Conservation (phyloP, 495 filamentous ascomycete genomes). For the Hapsidospora chrysogenum region DNA sequence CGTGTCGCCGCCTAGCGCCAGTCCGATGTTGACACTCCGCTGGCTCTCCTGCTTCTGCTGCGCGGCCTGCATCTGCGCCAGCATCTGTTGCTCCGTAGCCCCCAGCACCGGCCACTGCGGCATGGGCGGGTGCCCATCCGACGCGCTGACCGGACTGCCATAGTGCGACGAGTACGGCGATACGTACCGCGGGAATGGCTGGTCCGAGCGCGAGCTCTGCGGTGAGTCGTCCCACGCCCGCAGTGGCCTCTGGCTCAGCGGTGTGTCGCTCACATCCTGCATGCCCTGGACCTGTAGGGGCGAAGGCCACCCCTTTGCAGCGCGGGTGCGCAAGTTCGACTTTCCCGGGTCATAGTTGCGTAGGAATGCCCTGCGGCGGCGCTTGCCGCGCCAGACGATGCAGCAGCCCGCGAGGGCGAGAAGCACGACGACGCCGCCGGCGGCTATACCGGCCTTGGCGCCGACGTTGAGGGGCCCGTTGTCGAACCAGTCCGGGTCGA, state of each 20-base stretch:
- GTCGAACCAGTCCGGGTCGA: conserved; percentile 5
- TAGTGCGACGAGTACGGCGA: conserved; percentile 28
- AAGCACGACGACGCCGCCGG: conserved; percentile 25
- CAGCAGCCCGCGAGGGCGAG: conserved; percentile 23
- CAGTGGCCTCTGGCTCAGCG: conserved; percentile 26
- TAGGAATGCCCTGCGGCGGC: conserved; percentile 24
- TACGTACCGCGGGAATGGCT: conserved; percentile 26
- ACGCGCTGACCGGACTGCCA: conserved; percentile 29
- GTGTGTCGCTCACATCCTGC: conserved; percentile 29
- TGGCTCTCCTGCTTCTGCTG: too few species aligned
- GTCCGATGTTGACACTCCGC: conserved; percentile 18
- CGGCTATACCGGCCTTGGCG: conserved; percentile 33
- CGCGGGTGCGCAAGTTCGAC: not conserved
- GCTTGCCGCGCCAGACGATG: conserved; percentile 31
- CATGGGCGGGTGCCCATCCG: too few species aligned
- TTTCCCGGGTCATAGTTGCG: conserved; percentile 15
- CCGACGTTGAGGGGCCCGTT: conserved; percentile 27
- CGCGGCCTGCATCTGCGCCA: conserved; percentile 9
- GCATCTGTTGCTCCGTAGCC: too few species aligned
- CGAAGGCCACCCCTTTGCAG: conserved; percentile 22
- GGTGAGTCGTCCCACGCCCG: conserved; percentile 31
- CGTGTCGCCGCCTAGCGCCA: conserved; percentile 17
- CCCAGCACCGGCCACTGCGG: too few species aligned
- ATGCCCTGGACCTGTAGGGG: conserved; percentile 8
- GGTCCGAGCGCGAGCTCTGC: conserved; percentile 19